phyloP scores from a whole-genome alignment of 2,329 filamentous ascomycete species.

The Aspergillus fumigatus region DNA sequence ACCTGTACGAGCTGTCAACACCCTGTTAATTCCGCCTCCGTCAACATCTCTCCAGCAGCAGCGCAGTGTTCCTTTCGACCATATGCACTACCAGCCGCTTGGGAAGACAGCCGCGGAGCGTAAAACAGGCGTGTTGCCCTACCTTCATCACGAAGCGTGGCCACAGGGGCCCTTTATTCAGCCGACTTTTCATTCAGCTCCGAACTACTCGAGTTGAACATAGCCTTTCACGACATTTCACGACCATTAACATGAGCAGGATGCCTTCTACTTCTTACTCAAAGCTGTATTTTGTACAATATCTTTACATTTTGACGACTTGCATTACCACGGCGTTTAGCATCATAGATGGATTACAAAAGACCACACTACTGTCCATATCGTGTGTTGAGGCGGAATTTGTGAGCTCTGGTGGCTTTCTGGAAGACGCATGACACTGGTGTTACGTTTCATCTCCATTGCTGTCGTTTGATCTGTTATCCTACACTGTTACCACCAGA shows the following conservation, averaged over 20 bases:
- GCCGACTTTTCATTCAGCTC: slow-evolving; percentile 26
- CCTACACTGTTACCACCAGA: background rate
- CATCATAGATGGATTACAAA: slow-evolving; percentile 9
- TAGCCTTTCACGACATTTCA: slow-evolving; percentile 22
- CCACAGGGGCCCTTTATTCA: slow-evolving; percentile 30
- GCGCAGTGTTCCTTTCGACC: slow-evolving; percentile 57
- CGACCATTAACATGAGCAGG: slow-evolving; percentile 23
- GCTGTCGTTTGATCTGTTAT: background rate
- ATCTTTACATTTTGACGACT: slow-evolving; percentile 11
- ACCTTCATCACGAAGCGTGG: slow-evolving; percentile 43
- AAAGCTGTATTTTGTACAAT: slow-evolving; percentile 15
- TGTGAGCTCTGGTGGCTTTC: slow-evolving; percentile 1
- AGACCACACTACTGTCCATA: background rate
- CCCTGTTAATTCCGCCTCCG: slow-evolving; percentile 82
- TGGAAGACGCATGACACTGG: slow-evolving; percentile 11
- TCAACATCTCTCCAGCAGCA: slow-evolving; percentile 74
- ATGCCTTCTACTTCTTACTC: slow-evolving; percentile 14
- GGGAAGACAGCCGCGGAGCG: slow-evolving; percentile 65
- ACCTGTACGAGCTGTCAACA: slow-evolving; percentile 83
- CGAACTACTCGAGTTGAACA: slow-evolving; percentile 24
- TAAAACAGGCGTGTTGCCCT: slow-evolving; percentile 63
- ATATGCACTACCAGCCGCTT: slow-evolving; percentile 80
- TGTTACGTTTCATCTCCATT: slow-evolving; percentile 1
- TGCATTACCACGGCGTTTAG: slow-evolving; percentile 20
- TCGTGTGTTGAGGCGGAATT: slow-evolving; percentile 7